These are phyloP conservation scores for Ganoderma lucidum DNA, from an alignment of 1,284 basidiomycete species.

Conservation along the genomic window DNA sequence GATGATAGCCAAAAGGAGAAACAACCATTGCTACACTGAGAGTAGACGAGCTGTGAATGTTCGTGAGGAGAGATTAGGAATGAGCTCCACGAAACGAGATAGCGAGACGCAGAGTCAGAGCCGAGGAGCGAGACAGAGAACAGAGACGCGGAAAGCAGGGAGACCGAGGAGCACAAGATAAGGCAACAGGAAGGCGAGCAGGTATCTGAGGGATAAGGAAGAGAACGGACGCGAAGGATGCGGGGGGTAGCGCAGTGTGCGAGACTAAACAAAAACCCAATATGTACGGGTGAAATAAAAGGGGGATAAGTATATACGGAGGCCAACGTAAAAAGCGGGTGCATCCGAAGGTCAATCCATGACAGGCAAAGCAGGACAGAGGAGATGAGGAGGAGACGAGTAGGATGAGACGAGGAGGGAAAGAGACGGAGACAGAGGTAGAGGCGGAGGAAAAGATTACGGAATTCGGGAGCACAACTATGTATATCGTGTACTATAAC, in stretches of 20 bases:
- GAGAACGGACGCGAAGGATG: conserved; percentile 31
- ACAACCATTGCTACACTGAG: conserved; percentile 35
- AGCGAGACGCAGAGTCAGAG: conserved; percentile 25
- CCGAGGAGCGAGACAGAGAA: conserved; percentile 16
- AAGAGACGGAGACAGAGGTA: background rate
- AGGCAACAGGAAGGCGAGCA: conserved; percentile 9
- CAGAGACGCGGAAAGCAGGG: conserved; percentile 16
- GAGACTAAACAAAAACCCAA: conserved; percentile 31
- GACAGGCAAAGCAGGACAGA: conserved; percentile 23
- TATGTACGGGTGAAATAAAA: conserved; percentile 31
- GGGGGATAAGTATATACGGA: conserved; percentile 34
- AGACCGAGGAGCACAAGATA: conserved; percentile 13
- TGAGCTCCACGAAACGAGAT: conserved; percentile 23
- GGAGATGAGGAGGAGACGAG: conserved; percentile 12
- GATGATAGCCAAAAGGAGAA: conserved; percentile 22
- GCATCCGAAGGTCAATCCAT: conserved; percentile 34
- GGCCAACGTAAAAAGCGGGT: conserved; percentile 25
- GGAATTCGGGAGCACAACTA: conserved; percentile 29
- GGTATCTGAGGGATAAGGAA: conserved; percentile 20
- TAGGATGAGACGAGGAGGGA: conserved; percentile 11
- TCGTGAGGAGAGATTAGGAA: conserved; percentile 3
- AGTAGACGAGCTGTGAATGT: conserved; percentile 31
- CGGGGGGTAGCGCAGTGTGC: conserved; percentile 35
- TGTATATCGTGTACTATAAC: conserved; percentile 36
- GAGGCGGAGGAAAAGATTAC: conserved; percentile 24